Conservation (phyloP, 208 protist species). For the Acanthamoeba royreba region DNA sequence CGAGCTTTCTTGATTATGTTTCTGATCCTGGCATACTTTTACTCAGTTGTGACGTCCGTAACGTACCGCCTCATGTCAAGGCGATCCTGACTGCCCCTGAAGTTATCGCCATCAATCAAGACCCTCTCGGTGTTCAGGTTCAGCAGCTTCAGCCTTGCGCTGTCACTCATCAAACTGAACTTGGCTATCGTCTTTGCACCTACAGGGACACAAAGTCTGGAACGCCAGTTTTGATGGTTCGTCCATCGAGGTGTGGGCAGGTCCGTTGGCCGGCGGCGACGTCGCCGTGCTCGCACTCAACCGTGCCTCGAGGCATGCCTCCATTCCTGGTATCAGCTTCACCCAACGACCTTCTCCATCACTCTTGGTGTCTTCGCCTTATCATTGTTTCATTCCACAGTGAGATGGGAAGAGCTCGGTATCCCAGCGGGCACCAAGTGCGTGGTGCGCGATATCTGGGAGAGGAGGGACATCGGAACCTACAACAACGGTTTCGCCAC, state of each 20-base stretch:
- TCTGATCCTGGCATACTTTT: slow-evolving; percentile 2
- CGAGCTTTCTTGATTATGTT: slow-evolving; percentile 57
- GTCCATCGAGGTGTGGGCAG: slow-evolving; percentile 57
- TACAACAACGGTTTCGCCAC: slow-evolving; percentile 9
- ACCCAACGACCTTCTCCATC: background rate
- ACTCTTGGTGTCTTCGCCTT: background rate
- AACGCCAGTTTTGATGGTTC: background rate
- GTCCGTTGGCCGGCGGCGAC: slow-evolving; percentile 54
- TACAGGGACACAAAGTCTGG: slow-evolving; percentile 12
- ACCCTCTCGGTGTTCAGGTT: slow-evolving; percentile 61
- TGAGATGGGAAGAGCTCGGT: slow-evolving; percentile 32
- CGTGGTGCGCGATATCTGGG: slow-evolving; percentile 57
- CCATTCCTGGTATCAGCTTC: background rate
- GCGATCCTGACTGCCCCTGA: slow-evolving; percentile 55
- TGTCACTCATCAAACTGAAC: background rate
- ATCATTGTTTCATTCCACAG: background rate
- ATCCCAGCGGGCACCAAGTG: background rate
- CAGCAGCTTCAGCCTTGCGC: background rate
- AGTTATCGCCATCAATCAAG: slow-evolving; percentile 74
- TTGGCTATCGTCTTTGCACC: background rate
- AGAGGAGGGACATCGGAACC: slow-evolving; percentile 7
- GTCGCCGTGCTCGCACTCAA: slow-evolving; percentile 62
- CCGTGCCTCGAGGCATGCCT: background rate
- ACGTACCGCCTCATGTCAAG: slow-evolving; percentile 33
- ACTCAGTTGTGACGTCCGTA: slow-evolving; percentile 52